Base-by-base conservation (phyloP, 768 basidiomycete genomes). In the Mycena sanguinolenta region DNA sequence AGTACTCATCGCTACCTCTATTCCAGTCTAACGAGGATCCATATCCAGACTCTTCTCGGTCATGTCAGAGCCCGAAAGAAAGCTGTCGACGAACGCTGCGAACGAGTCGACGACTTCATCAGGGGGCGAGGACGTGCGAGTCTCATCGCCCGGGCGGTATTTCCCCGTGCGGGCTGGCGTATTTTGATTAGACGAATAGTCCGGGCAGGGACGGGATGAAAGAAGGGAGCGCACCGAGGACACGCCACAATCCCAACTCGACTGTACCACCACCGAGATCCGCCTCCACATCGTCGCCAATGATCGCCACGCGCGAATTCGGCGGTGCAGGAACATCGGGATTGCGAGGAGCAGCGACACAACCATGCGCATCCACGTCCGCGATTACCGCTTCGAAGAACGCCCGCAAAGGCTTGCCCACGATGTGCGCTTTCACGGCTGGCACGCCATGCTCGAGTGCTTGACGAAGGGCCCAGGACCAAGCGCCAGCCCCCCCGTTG, bases 401-500 rank as follows among this genome's bases (percentile, higher is more conserved):
- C 1, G 79, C 73, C 19, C 80, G 80, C 0, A 84, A 84, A 0
- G 92, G 92, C 75, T 93, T 93, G 2, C 92, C 92, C 6, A 93
- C 85, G 23, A 89, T 81, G 54, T 36, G 58, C 3, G 59, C 39
- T 17, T 42, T 61, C 39, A 81, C 75, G 0, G 83, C 85, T 0
- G 86, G 69, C 5, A 46, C 53, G 1, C 90, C 90, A 19, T 80
- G 77, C 74, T 93, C 91, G 17, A 93, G 82, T 0, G 89, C 2
- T 82, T 77, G 21, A 93, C 86, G 74, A 93, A 94, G 3, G 92
- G 90, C 0, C 92, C 92, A 0, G 91, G 90, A 2, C 92, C 92
- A 16, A 93, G 81, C 4, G 89, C 90, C 9, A 92, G 83, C 0
- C 84, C 87, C 32, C 87, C 84, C 5, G 82, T 78, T 28, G 82